Evolutionary conservation across 2,329 filamentous ascomycete genomes (phyloP).

Genomic region (Fusarium nanum): DNA sequence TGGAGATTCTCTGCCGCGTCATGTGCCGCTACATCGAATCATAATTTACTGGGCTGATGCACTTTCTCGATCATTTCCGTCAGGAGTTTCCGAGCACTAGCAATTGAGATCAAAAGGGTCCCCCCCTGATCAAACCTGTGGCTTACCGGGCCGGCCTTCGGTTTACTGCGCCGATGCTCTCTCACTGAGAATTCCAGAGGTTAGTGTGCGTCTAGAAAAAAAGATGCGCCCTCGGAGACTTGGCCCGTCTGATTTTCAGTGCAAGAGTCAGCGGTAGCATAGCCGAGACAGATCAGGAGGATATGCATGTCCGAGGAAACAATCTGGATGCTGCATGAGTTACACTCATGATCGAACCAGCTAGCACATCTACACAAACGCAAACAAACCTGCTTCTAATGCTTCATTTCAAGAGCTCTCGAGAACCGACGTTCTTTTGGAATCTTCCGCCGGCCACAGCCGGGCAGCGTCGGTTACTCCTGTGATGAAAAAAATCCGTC

Average conservation of each 20-base stretch:
- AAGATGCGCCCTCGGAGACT: conserved; percentile 20
- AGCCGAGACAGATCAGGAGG: conserved; percentile 34
- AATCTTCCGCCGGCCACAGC: conserved; percentile 16
- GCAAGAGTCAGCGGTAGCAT: conserved; percentile 25
- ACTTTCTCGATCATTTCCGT: conserved; percentile 28
- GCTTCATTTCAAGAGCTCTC: conserved; percentile 1
- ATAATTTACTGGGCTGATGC: conserved; percentile 30
- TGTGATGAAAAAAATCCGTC: conserved; percentile 18
- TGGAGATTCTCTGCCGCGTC: conserved; percentile 20
- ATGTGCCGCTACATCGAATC: conserved; percentile 35
- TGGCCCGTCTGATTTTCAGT: conserved; percentile 28
- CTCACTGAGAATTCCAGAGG: conserved; percentile 12
- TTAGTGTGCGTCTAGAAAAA: conserved; percentile 30
- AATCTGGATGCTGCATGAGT: conserved; percentile 16
- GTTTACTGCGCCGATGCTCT: conserved; percentile 22
- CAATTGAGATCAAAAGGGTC: conserved; percentile 25
- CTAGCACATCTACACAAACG: conserved; percentile 3
- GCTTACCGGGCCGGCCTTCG: conserved; percentile 37
- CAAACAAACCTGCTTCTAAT: background rate
- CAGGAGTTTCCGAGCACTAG: conserved; percentile 10
- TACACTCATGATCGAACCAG: conserved; percentile 4
- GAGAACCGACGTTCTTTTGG: background rate
- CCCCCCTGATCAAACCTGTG: conserved; percentile 11
- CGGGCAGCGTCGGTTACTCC: conserved; percentile 39
- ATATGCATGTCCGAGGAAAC: conserved; percentile 11